phyloP scores from a whole-genome alignment of 2,329 filamentous ascomycete species.

The Ilyonectria robusta region DNA sequence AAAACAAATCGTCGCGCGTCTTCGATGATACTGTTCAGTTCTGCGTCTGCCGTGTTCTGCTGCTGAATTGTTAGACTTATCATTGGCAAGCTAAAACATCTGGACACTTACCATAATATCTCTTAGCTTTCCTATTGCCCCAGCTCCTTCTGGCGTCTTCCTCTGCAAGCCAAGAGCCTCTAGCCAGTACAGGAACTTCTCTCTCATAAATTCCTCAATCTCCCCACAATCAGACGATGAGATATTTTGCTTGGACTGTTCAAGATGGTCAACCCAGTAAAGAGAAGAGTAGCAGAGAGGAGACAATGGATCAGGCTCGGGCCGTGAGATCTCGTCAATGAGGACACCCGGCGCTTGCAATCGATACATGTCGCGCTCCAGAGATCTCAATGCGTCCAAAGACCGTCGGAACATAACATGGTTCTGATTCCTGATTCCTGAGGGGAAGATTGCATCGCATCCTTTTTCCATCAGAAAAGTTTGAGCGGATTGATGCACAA shows the following conservation, averaged over 20 bases:
- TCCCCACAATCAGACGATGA: not conserved
- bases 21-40: not conserved
- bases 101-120: not conserved
- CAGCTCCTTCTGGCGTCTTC: constrained; percentile 19
- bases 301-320: constrained; percentile 33
- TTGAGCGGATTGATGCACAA: constrained; percentile 61
- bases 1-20: constrained; percentile 19
- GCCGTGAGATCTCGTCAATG: constrained; percentile 20
- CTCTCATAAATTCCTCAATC: not conserved
- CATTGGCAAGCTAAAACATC: not conserved
- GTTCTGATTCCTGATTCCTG: constrained; percentile 47
- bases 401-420: constrained; percentile 53
- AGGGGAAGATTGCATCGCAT: constrained; percentile 48
- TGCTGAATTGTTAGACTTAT: not conserved
- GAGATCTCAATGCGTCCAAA: constrained; percentile 48
- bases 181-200: constrained; percentile 56
- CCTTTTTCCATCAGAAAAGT: constrained; percentile 54
- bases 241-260: not conserved
- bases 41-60: not conserved
- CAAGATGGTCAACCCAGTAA: constrained; percentile 43
- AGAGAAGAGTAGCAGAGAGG: constrained; percentile 38
- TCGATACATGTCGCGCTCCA: constrained; percentile 55
- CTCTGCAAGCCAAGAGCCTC: constrained; percentile 57
- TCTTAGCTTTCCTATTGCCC: not conserved
- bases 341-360: constrained; percentile 39